Evolutionary conservation across 2,329 filamentous ascomycete genomes (phyloP).

Genomic region (Nannizzia gypsea): DNA sequence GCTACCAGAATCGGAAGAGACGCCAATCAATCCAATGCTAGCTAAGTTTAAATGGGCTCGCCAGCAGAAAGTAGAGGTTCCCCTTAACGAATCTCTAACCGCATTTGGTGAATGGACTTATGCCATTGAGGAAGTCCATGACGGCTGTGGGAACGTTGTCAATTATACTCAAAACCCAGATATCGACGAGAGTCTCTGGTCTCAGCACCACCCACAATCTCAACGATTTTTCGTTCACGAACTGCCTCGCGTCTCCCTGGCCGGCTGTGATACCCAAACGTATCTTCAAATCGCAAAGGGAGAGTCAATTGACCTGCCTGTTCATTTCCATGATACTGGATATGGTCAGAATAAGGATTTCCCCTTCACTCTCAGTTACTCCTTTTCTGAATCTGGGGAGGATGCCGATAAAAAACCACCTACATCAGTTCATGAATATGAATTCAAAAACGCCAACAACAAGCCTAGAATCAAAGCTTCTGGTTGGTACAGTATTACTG

Average conservation of each 20-base stretch:
- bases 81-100: conserved; percentile 80
- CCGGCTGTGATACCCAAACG: conserved; percentile 64
- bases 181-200: conserved; percentile 51
- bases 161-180: conserved; percentile 52
- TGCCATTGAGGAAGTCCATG: conserved; percentile 79
- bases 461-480: conserved; percentile 59
- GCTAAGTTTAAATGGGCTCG: conserved; percentile 62
- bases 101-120: conserved; percentile 76
- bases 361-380: conserved; percentile 63
- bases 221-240: conserved; percentile 80
- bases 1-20: conserved; percentile 60
- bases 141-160: conserved; percentile 77
- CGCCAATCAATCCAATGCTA: conserved; percentile 42
- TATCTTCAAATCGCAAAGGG: conserved; percentile 77
- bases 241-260: conserved; percentile 60
- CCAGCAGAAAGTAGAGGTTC: conserved; percentile 61
- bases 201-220: conserved; percentile 51
- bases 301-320: conserved; percentile 53
- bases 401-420: conserved; percentile 35
- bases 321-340: conserved; percentile 56
- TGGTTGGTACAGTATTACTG: conserved; percentile 75
- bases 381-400: conserved; percentile 69
- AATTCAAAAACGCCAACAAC: conserved; percentile 45
- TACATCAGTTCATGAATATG: conserved; percentile 48
- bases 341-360: conserved; percentile 47